phyloP scores from a whole-genome alignment of 495 filamentous ascomycete genomes.

The Elaphomyces granulatus region DNA sequence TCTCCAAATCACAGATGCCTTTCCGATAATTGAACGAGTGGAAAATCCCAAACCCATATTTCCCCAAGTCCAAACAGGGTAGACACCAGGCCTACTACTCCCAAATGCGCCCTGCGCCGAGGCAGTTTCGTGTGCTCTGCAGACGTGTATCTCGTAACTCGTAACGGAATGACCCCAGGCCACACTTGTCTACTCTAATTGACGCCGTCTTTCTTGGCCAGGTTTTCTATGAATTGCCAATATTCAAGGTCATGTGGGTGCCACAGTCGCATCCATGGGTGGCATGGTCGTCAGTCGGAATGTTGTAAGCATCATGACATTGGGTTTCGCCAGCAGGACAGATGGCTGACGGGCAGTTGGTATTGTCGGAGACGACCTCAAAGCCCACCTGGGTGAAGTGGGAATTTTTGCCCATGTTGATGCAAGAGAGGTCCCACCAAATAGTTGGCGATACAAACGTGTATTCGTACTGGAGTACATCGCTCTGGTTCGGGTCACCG shows the following conservation, averaged over 20 bases:
- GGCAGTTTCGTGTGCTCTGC: no score
- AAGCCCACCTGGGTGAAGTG: constrained; percentile 31
- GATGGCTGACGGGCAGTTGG: constrained; percentile 23
- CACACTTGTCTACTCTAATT: no score
- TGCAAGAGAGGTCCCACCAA: constrained; percentile 34
- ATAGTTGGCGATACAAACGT: constrained; percentile 24
- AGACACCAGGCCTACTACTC: no score
- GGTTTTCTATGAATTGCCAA: constrained; percentile 12
- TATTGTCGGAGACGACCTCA: constrained; percentile 22
- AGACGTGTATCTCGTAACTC: no score
- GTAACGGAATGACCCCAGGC: no score
- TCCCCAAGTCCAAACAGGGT: no score
- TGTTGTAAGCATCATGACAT: constrained; percentile 32
- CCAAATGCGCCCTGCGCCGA: no score
- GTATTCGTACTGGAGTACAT: constrained; percentile 36
- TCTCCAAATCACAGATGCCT: no score
- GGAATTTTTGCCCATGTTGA: constrained; percentile 25
- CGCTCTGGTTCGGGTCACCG: constrained; percentile 16
- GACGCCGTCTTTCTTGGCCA: no score
- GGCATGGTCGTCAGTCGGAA: constrained; percentile 31
- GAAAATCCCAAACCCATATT: no score
- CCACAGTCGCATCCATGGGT: constrained; percentile 34
- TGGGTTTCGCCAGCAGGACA: constrained; percentile 25
- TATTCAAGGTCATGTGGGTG: constrained; percentile 24
- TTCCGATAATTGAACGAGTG: no score